Evolutionary conservation across 108 stramenopile species (phyloP).

Genomic region (Stephanodiscus minutulus): DNA sequence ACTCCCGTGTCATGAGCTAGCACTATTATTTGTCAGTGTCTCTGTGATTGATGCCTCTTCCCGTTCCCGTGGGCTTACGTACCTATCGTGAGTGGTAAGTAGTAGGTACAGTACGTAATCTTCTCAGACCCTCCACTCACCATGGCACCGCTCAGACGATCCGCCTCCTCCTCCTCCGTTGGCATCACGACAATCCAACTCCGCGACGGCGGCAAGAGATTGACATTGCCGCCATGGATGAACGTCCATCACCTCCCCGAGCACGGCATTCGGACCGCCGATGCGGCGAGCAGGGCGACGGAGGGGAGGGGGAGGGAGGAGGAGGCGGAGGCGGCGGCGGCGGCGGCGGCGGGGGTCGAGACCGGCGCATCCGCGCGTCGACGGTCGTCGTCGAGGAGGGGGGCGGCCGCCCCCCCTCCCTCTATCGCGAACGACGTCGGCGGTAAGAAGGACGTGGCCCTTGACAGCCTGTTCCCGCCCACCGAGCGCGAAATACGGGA

Average conservation of each 20-base stretch:
- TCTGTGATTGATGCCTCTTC: too few species aligned
- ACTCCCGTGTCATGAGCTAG: too few species aligned
- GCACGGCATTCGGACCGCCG: not conserved
- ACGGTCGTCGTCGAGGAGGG: not conserved
- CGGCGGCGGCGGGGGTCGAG: not conserved
- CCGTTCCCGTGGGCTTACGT: too few species aligned
- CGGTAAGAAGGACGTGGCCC: conserved; percentile 21
- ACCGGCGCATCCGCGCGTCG: not conserved
- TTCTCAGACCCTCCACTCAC: not conserved
- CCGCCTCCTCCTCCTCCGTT: too few species aligned
- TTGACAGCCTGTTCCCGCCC: conserved; percentile 18
- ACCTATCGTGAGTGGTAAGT: too few species aligned
- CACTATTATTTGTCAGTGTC: too few species aligned
- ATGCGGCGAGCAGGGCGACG: not conserved
- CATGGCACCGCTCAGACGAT: not conserved
- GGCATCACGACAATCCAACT: not conserved
- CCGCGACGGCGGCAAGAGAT: not conserved
- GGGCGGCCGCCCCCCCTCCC: not conserved
- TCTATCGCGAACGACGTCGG: not conserved
- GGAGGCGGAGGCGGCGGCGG: not conserved
- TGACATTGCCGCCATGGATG: conserved; percentile 8
- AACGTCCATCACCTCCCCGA: conserved; percentile 5
- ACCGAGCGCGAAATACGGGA: conserved; percentile 13
- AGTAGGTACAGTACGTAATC: too few species aligned
- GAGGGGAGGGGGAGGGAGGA: not conserved